Percentiles rank a stretch among this genome's conserved stretches.
These are phyloP conservation scores for Aspergillus steynii DNA, from an alignment of 495 filamentous ascomycete species.

Conservation along the genomic window DNA sequence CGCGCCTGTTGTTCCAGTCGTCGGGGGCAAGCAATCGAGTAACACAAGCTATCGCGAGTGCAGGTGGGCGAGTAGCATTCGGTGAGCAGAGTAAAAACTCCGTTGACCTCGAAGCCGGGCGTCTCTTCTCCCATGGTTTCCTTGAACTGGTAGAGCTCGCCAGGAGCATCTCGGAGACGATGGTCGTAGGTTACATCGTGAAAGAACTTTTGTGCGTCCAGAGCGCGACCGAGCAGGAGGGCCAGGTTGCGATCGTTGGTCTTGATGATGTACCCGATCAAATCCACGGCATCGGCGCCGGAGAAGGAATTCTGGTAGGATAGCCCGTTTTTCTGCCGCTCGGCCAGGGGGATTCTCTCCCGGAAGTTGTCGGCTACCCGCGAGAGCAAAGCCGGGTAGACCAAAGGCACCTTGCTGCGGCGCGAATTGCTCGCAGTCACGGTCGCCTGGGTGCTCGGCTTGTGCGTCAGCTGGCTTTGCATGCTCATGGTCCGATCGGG, in stretches of 20 bases:
- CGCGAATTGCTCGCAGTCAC: constrained; percentile 47
- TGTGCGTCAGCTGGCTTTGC: constrained; percentile 39
- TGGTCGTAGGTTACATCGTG: constrained; percentile 99
- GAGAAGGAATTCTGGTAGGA: constrained; percentile 97
- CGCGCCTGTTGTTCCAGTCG: constrained; percentile 93
- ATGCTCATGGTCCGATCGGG: constrained; percentile 52
- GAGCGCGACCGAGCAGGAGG: constrained; percentile 83
- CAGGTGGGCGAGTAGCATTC: constrained; percentile 99
- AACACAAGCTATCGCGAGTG: constrained; percentile 90
- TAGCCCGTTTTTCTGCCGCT: constrained; percentile 93
- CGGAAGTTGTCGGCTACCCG: constrained; percentile 88
- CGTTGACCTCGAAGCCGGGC: constrained; percentile 80
- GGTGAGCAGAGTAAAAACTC: constrained; percentile 92
- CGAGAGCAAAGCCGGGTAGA: constrained; percentile 91
- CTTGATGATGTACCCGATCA: constrained; percentile 91
- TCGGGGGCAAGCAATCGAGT: constrained; percentile 96
- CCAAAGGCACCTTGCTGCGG: constrained; percentile 68
- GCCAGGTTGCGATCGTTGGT: constrained; percentile 96
- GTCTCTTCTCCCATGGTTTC: constrained; percentile 88
- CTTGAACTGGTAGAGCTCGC: constrained; percentile 95
- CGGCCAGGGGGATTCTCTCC: constrained; percentile 76
- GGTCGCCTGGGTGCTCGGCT: constrained; percentile 35
- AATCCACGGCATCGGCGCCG: constrained; percentile 90
- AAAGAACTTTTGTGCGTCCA: constrained; percentile 99
- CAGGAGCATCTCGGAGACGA: constrained; percentile 82